phyloP scores from a whole-genome alignment of 352 stramenopile species.

The Phytophthora hybrid region DNA sequence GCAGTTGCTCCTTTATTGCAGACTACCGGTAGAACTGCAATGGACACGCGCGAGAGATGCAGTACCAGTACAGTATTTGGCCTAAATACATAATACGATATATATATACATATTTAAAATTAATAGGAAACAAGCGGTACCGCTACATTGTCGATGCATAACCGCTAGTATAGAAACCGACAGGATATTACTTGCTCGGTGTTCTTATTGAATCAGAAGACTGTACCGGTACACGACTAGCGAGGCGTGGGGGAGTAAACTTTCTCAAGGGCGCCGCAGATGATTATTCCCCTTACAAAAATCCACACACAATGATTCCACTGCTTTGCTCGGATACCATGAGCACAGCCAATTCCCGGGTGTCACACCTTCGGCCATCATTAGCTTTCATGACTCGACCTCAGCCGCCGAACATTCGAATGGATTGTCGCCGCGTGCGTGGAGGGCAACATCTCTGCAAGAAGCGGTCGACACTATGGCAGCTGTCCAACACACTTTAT shows the following conservation, averaged over 20 bases:
- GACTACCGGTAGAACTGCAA: neutral
- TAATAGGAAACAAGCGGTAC: neutral
- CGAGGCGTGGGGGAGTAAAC: conserved; percentile 15
- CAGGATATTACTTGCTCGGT: too few species aligned
- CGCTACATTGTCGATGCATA: too few species aligned
- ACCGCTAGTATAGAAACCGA: too few species aligned
- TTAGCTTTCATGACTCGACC: conserved; percentile 17
- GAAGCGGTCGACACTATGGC: too few species aligned
- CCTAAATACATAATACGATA: too few species aligned
- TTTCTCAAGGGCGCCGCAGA: neutral
- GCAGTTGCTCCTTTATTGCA: too few species aligned
- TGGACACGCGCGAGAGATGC: neutral
- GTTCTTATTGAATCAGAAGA: too few species aligned
- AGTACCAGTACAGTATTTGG: too few species aligned
- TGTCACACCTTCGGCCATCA: conserved; percentile 26
- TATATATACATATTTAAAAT: too few species aligned
- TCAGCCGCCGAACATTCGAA: conserved; percentile 24
- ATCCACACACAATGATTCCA: conserved; percentile 10
- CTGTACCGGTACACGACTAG: neutral
- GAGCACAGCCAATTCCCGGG: conserved; percentile 34
- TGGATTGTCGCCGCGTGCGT: conserved; percentile 25
- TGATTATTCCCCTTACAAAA: conserved; percentile 22
- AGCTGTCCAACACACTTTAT: too few species aligned
- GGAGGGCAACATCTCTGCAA: conserved; percentile 2
- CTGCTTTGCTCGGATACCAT: conserved; percentile 25